Evolutionary conservation across 2,329 filamentous ascomycete genomes (phyloP), one percentile per base, ranked within the genome.

Genomic region (Teratosphaeria zuluensis): DNA sequence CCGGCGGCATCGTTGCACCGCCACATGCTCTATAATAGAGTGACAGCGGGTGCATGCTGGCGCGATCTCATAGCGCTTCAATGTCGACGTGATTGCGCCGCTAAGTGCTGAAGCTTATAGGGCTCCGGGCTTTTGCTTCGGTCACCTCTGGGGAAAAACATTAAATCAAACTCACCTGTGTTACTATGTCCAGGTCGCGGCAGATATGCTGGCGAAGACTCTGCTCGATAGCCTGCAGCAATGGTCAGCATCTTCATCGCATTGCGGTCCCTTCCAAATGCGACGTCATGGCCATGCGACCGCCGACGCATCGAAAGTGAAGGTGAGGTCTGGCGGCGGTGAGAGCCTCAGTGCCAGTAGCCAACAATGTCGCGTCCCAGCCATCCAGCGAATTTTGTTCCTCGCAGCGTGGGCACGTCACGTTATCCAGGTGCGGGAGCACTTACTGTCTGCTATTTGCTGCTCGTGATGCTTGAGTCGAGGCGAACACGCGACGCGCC

Each of bases 381-480:
- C n/a, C 51, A 32, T 28, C 53, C 4, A n/a, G 42, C 42, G 9
- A 48, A 21, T 48, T 8, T 19, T 19, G 42, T 21, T n/a, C 42
- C 48, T 51, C 54, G 57, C 57, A 58, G 53, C 38, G 53, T 24
- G 21, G 8, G 19, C 53, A 35, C 57, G 30, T 58, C 57, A 58
- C 57, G 57, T 58, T 58, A 58, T 54, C 19, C 7, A 24, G 14
- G 51, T 21, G 31, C 24, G 51, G 51, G 7, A 14, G 31, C 51
- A 30, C 51, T 30, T 24, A 54, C 53, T 16, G 21, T 58, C 28
- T 52, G 53, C 16, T 32, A 21, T 11, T 51, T 53, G 57, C 55
- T 55, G 38, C 57, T 58, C 33, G 24, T 51, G n/a, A 33, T 51
- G 28, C 53, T 57, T 57, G 48, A 48, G 24, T 42, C 16, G 42